Percentiles rank a stretch among this genome's conserved stretches.
Conservation (phyloP, 1,139 yeast species). For the Candida sp. region DNA sequence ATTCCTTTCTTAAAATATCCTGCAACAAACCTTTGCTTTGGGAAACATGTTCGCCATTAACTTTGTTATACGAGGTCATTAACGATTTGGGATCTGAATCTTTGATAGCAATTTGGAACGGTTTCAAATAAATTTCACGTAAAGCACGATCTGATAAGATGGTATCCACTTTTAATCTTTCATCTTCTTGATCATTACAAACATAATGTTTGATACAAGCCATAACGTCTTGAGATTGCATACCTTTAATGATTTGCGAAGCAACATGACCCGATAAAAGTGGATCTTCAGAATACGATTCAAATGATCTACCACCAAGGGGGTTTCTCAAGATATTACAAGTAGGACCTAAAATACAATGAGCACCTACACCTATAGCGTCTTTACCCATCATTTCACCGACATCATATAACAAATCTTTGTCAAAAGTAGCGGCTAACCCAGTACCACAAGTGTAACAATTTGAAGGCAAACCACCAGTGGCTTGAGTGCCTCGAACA, state of each 20-base stretch:
- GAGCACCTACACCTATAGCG: conserved; percentile 23
- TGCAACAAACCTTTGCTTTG: conserved; percentile 37
- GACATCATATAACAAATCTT: conserved; percentile 17
- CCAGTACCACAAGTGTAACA: conserved; percentile 29
- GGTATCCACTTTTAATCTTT: conserved; percentile 44
- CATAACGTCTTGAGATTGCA: conserved; percentile 31
- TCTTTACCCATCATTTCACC: conserved; percentile 25
- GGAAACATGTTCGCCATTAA: conserved; percentile 53
- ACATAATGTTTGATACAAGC: conserved; percentile 61
- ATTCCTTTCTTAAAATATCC: conserved; percentile 29
- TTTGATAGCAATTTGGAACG: conserved; percentile 55
- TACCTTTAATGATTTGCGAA: conserved; percentile 21
- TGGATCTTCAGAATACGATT: conserved; percentile 28
- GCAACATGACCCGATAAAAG: conserved; percentile 26
- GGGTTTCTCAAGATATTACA: conserved; percentile 25
- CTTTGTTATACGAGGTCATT: conserved; percentile 58
- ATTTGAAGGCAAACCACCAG: conserved; percentile 21
- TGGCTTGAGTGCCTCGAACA: conserved; percentile 21
- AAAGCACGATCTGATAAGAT: conserved; percentile 52
- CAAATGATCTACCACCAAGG: conserved; percentile 29
- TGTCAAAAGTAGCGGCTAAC: conserved; percentile 35
- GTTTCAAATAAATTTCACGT: conserved; percentile 56
- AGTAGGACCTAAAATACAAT: conserved; percentile 28
- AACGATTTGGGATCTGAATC: conserved; percentile 30
- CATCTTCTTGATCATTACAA: conserved; percentile 56